These are phyloP conservation scores for Puccinellia tenuiflora DNA, from an alignment of 176 grass and related monocot genomes.

Conservation along the genomic window DNA sequence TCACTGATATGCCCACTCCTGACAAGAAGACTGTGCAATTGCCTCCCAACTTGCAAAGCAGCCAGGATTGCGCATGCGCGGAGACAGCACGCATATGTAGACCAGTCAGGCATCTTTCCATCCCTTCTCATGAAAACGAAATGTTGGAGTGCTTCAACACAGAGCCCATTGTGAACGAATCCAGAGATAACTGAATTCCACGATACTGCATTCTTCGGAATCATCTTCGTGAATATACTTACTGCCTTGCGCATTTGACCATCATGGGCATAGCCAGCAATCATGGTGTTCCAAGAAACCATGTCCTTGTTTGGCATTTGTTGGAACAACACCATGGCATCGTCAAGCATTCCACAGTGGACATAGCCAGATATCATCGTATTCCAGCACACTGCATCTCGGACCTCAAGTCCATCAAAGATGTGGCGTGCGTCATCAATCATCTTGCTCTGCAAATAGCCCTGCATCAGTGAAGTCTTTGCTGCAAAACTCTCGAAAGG, in stretches of 20 bases:
- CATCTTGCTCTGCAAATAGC: constrained; percentile 39
- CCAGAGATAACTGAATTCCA: constrained; percentile 66
- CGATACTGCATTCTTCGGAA: constrained; percentile 32
- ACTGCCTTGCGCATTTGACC: constrained; percentile 44
- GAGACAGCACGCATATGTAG: constrained; percentile 45
- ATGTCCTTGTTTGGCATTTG: constrained; percentile 53
- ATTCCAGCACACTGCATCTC: constrained; percentile 56
- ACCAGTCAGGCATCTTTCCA: constrained; percentile 38
- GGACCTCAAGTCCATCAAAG: constrained; percentile 40
- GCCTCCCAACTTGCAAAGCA: constrained; percentile 31
- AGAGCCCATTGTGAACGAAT: constrained; percentile 48
- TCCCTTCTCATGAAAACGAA: constrained; percentile 44
- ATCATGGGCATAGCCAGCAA: constrained; percentile 49
- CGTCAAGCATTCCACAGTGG: constrained; percentile 41
- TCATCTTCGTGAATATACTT: constrained; percentile 40
- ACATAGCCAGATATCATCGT: constrained; percentile 59
- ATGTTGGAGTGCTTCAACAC: constrained; percentile 35
- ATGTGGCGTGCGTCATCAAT: constrained; percentile 33
- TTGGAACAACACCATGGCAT: constrained; percentile 40
- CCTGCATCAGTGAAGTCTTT: constrained; percentile 62
- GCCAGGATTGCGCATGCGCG: constrained; percentile 49
- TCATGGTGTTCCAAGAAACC: constrained; percentile 65
- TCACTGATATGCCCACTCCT: constrained; percentile 31
- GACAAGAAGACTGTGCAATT: constrained; percentile 46
- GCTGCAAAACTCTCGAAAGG: constrained; percentile 37